Evolutionary conservation across 129 eudicot genomes (phyloP).

Genomic region (Lactuca sativa): DNA sequence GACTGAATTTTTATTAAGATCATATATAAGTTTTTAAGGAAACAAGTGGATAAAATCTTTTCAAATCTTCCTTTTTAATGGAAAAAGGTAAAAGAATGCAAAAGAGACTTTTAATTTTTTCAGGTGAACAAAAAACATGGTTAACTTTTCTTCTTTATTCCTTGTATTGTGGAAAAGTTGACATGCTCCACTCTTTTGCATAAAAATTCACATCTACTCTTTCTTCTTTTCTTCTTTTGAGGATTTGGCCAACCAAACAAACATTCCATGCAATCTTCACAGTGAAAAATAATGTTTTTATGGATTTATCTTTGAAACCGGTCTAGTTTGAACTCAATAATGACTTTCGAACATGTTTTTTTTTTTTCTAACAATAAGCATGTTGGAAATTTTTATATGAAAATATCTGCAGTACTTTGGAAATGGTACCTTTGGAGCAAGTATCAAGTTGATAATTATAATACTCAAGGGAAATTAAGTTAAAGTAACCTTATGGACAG

Average conservation of each 20-base stretch:
- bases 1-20: background rate
- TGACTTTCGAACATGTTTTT: too few species aligned
- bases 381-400: too few species aligned
- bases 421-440: too few species aligned
- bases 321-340: too few species aligned
- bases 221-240: constrained; percentile 28
- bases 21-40: background rate
- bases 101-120: constrained; percentile 18
- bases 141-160: constrained; percentile 15
- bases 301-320: too few species aligned
- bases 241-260: constrained; percentile 30
- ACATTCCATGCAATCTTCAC: background rate
- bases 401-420: too few species aligned
- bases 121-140: constrained; percentile 8
- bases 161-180: constrained; percentile 33
- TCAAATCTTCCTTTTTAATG: background rate
- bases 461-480: too few species aligned
- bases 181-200: constrained; percentile 34
- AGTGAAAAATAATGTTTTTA: background rate
- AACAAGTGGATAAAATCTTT: background rate
- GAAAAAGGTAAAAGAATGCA: constrained; percentile 6
- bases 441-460: too few species aligned
- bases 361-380: too few species aligned
- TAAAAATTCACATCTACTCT: constrained; percentile 26
- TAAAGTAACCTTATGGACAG: too few species aligned